A percentile compares a stretch with the other conserved stretches of the same genome.
Evolutionary conservation across 805 yeast species (phyloP).

Genomic region (Candida multigemmis): DNA sequence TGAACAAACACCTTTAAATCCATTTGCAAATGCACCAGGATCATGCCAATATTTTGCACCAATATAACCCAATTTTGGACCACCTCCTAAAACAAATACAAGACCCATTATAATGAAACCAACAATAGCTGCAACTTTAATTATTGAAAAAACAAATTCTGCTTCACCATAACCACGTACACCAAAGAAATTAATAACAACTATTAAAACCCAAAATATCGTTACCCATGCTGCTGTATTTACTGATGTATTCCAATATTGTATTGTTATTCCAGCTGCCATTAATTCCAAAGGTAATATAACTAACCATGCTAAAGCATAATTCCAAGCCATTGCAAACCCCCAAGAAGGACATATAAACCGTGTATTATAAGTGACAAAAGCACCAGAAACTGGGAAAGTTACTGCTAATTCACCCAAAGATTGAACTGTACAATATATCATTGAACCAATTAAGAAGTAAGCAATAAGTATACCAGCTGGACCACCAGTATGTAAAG

Average conservation of each 20-base stretch:
- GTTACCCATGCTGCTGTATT: conserved; percentile 57
- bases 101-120: conserved; percentile 49
- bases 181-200: conserved; percentile 41
- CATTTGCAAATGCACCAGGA: conserved; percentile 47
- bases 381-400: conserved; percentile 33
- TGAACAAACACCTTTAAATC: conserved; percentile 31
- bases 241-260: conserved; percentile 42
- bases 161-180: conserved; percentile 54
- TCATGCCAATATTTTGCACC: conserved; percentile 44
- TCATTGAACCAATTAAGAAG: conserved; percentile 42
- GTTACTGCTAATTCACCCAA: conserved; percentile 42
- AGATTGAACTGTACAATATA: conserved; percentile 49
- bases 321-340: conserved; percentile 67
- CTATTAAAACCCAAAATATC: conserved; percentile 39
- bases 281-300: conserved; percentile 59
- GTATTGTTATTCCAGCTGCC: conserved; percentile 49
- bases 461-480: conserved; percentile 53
- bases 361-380: conserved; percentile 52
- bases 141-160: conserved; percentile 54
- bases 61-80: conserved; percentile 37
- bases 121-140: conserved; percentile 51
- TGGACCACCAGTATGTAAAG: conserved; percentile 54
- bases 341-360: conserved; percentile 61
- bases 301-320: conserved; percentile 48
- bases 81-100: conserved; percentile 35